A percentile compares a stretch with the other conserved stretches of the same genome.
phyloP scores from a whole-genome alignment of 768 basidiomycete species.

The Termitomyces sp. region DNA sequence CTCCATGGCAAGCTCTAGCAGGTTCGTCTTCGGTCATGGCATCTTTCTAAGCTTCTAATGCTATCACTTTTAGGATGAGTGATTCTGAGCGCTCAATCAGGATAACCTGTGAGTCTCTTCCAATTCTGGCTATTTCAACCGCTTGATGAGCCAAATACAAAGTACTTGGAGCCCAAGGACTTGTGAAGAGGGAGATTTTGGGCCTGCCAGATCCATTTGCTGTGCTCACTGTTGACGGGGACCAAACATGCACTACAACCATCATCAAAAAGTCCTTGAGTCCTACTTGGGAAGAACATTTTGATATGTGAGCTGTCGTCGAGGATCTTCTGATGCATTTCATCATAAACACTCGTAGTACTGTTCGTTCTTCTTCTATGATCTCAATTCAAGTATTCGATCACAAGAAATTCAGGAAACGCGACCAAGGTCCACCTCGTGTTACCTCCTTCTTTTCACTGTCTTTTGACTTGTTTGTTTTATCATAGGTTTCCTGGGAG shows the following conservation, averaged over 20 bases:
- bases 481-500: conserved; percentile 48
- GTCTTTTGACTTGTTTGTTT: conserved; percentile 18
- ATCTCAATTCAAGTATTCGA: conserved; percentile 88
- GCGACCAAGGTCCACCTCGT: conserved; percentile 63
- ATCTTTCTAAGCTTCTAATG: conserved; percentile 8
- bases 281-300: conserved; percentile 82
- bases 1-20: conserved; percentile 22
- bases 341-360: conserved; percentile 31
- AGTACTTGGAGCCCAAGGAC: conserved; percentile 76
- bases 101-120: conserved; percentile 39
- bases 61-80: conserved; percentile 28
- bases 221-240: conserved; percentile 80
- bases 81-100: conserved; percentile 46
- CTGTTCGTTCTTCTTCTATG: conserved; percentile 67
- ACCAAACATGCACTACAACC: conserved; percentile 75
- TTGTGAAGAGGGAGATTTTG: conserved; percentile 74
- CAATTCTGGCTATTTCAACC: background rate
- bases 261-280: conserved; percentile 64
- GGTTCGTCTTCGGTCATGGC: conserved; percentile 21
- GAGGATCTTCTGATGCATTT: conserved; percentile 10
- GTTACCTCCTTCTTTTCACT: conserved; percentile 1
- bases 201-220: conserved; percentile 87
- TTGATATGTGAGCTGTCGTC: conserved; percentile 63
- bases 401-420: conserved; percentile 81
- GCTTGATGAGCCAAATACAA: background rate